Conservation (phyloP, 1,284 basidiomycete species). For the Ceratobasidium sp. region DNA sequence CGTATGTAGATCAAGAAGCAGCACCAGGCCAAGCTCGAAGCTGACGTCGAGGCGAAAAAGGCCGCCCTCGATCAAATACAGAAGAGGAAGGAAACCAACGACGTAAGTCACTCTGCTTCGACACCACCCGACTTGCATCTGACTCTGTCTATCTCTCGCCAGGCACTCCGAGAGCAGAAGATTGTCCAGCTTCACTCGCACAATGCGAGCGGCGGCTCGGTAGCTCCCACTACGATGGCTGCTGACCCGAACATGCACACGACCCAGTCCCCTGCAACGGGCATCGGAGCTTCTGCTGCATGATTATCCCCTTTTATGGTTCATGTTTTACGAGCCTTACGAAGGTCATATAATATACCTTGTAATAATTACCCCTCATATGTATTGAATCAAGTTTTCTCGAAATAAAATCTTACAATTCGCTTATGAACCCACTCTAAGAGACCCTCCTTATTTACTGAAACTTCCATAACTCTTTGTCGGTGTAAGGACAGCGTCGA, state of each 20-base stretch:
- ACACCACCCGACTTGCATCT: background rate
- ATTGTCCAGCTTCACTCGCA: conserved; percentile 37
- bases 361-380: conserved; percentile 10
- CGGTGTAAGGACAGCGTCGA: conserved; percentile 39
- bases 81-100: conserved; percentile 36
- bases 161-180: conserved; percentile 41
- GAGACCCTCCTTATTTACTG: background rate
- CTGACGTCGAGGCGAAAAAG: conserved; percentile 37
- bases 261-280: conserved; percentile 15
- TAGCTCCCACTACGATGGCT: conserved; percentile 3
- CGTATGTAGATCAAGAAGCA: conserved; percentile 35
- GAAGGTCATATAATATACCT: conserved; percentile 4
- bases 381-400: conserved; percentile 8
- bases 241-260: conserved; percentile 26
- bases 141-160: background rate
- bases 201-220: conserved; percentile 7
- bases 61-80: conserved; percentile 30
- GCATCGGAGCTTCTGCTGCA: conserved; percentile 30
- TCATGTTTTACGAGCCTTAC: background rate
- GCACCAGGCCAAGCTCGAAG: conserved; percentile 24
- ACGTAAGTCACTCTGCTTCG: conserved; percentile 3
- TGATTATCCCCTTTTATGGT: background rate
- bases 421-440: too few relatives aligned
- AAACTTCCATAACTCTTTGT: background rate
- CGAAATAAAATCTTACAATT: background rate